Evolutionary conservation across 2,329 filamentous ascomycete species (phyloP).

Genomic region (Immersiporthe knoxdaviesiana): DNA sequence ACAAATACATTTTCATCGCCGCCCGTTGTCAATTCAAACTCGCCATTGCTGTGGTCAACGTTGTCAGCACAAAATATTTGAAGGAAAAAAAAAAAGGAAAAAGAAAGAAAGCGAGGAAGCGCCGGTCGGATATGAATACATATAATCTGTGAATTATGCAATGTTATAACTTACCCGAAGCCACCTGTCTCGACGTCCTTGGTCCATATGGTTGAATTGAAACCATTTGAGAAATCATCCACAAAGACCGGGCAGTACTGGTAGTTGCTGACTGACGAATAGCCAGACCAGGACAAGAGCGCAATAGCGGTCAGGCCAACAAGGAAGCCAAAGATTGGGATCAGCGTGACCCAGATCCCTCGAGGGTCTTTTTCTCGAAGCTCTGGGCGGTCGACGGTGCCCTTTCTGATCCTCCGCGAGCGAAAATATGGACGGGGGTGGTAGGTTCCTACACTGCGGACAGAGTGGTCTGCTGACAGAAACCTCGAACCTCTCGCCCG

Average conservation of each 20-base stretch:
- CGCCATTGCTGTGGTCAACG: background rate
- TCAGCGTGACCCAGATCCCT: conserved; percentile 24
- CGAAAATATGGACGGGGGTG: conserved; percentile 26
- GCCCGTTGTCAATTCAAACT: conserved; percentile 22
- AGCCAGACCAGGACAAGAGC: conserved; percentile 12
- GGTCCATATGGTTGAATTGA: conserved; percentile 29
- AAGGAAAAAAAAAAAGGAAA: too few relatives aligned
- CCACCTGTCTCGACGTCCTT: conserved; percentile 26
- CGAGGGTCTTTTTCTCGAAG: conserved; percentile 25
- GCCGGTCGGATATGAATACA: background rate
- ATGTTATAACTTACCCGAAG: conserved; percentile 19
- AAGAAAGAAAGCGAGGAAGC: background rate
- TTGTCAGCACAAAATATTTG: background rate
- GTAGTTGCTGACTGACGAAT: conserved; percentile 16
- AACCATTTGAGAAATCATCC: conserved; percentile 28
- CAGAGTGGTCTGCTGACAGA: background rate
- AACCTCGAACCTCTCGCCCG: background rate
- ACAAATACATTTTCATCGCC: conserved; percentile 27
- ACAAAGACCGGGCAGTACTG: conserved; percentile 26
- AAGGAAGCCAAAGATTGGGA: conserved; percentile 20
- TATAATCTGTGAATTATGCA: too few relatives aligned
- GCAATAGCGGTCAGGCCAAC: conserved; percentile 13
- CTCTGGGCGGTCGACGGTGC: conserved; percentile 25
- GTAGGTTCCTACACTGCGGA: conserved; percentile 17
- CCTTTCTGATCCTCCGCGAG: conserved; percentile 24